Conservation (phyloP, 768 basidiomycete species). For the Hypsizygus marmoreus region DNA sequence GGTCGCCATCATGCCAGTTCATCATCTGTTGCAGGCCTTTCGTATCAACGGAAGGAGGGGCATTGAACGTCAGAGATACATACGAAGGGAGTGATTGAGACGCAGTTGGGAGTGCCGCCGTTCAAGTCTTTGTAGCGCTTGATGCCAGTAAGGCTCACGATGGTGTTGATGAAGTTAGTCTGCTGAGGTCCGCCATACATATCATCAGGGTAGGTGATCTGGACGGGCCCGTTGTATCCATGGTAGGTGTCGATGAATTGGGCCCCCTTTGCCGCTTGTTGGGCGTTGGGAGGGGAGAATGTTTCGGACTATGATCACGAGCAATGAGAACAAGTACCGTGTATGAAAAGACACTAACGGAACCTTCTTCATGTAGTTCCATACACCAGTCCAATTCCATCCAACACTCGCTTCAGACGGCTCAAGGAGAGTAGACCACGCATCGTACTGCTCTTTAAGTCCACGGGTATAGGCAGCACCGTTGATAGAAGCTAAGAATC, state of each 20-base stretch:
- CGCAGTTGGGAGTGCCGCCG: constrained; percentile 56
- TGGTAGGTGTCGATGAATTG: constrained; percentile 50
- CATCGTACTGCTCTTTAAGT: constrained; percentile 44
- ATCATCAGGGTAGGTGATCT: constrained; percentile 49
- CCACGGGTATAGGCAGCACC: constrained; percentile 49
- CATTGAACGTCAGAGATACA: constrained; percentile 9
- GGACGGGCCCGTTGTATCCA: constrained; percentile 53
- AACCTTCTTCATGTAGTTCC: constrained; percentile 52
- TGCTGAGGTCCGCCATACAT: constrained; percentile 64
- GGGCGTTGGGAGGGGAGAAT: constrained; percentile 47
- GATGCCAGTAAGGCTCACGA: constrained; percentile 50
- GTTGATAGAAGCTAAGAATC: constrained; percentile 43
- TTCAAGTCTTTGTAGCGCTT: constrained; percentile 51
- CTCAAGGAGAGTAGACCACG: constrained; percentile 39
- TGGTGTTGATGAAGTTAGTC: constrained; percentile 46
- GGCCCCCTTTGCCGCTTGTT: constrained; percentile 48
- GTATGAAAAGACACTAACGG: constrained; percentile 1
- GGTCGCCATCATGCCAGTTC: constrained; percentile 50
- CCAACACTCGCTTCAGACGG: constrained; percentile 42
- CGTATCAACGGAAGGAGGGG: background rate
- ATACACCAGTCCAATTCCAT: constrained; percentile 49
- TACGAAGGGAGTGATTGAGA: constrained; percentile 56
- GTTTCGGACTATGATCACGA: constrained; percentile 38
- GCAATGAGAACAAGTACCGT: background rate
- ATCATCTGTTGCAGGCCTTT: constrained; percentile 32